These are phyloP conservation scores for Adansonia grandidieri DNA, from an alignment of 441 rosid genomes.

Conservation along the genomic window DNA sequence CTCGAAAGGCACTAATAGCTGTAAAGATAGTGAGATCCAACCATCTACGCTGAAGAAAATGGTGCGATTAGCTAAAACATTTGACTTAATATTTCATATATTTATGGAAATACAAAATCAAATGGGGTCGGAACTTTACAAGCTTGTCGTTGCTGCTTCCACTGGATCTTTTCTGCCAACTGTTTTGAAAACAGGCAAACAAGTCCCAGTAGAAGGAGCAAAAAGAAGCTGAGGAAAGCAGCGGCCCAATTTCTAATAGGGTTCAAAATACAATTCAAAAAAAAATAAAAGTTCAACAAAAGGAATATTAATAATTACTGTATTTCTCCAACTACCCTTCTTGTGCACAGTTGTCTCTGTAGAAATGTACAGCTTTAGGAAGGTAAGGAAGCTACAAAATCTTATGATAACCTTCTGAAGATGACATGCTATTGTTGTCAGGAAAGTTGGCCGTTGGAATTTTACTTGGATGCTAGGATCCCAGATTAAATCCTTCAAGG, in stretches of 20 bases:
- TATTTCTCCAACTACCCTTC: constrained; percentile 25
- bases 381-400: constrained; percentile 20
- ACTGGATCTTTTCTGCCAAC: constrained; percentile 65
- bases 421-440: constrained; percentile 21
- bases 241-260: constrained; percentile 9
- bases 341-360: constrained; percentile 6
- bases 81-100: neutral
- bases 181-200: constrained; percentile 41
- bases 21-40: neutral
- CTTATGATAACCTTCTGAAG: constrained; percentile 17
- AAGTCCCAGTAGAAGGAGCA: constrained; percentile 86
- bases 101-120: constrained; percentile 29
- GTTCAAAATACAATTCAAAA: neutral
- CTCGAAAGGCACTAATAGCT: no score
- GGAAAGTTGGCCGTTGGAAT: constrained; percentile 10
- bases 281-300: neutral
- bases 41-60: neutral
- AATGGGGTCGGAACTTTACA: constrained; percentile 49
- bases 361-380: constrained; percentile 28
- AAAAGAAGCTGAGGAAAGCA: constrained; percentile 74
- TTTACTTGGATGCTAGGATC: neutral
- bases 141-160: constrained; percentile 99
- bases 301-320: neutral
- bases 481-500: constrained; percentile 8
- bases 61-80: neutral